phyloP scores from a whole-genome alignment of 352 stramenopile genomes.

The Pythium phragmitis region DNA sequence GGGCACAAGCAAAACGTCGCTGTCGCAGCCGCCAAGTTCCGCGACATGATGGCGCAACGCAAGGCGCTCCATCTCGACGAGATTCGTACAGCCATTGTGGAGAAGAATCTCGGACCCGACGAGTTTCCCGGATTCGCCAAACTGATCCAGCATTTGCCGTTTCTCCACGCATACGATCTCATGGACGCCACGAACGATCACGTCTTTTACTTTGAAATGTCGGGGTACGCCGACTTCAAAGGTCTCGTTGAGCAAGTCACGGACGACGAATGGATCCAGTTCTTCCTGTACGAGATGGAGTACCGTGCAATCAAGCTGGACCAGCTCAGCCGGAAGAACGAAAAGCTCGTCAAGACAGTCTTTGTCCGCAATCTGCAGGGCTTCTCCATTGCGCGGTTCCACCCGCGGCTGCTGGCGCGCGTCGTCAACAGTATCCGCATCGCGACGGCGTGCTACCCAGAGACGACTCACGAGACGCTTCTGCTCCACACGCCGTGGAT shows the following conservation, averaged over 20 bases:
- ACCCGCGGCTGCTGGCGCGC: constrained; percentile 50
- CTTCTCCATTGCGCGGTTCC: constrained; percentile 63
- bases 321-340: constrained; percentile 53
- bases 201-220: constrained; percentile 74
- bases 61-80: constrained; percentile 58
- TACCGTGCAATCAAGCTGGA: constrained; percentile 65
- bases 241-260: constrained; percentile 56
- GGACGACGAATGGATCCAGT: constrained; percentile 70
- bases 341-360: constrained; percentile 59
- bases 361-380: constrained; percentile 63
- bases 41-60: constrained; percentile 62
- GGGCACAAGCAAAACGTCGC: constrained; percentile 76
- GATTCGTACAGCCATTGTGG: constrained; percentile 53
- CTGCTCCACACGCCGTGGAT: constrained; percentile 66
- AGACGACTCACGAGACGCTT: constrained; percentile 54
- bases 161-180: constrained; percentile 63
- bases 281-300: constrained; percentile 76
- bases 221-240: constrained; percentile 59
- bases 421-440: constrained; percentile 42
- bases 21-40: constrained; percentile 56
- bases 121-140: constrained; percentile 71
- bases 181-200: constrained; percentile 37
- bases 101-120: constrained; percentile 43
- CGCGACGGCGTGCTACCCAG: constrained; percentile 64
- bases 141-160: constrained; percentile 63